Conservation (phyloP, 2,329 filamentous ascomycete genomes). For the Aureobasidium musti region DNA sequence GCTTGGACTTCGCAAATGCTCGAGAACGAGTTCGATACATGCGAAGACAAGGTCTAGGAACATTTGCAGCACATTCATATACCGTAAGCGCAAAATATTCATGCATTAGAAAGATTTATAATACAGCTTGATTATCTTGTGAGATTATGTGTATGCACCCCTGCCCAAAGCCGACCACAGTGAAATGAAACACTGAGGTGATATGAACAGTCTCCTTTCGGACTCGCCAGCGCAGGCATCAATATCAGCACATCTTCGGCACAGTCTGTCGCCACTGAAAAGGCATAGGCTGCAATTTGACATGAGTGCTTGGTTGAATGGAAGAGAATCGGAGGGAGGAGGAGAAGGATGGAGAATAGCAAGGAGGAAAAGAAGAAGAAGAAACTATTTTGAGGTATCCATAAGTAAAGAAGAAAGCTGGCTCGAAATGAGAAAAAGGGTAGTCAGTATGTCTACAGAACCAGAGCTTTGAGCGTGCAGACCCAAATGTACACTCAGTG, state of each 20-base stretch:
- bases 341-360: neutral
- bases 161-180: slow-evolving; percentile 32
- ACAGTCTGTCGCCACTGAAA: slow-evolving; percentile 79
- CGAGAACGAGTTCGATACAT: neutral
- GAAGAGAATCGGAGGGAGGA: neutral
- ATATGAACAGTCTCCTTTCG: slow-evolving; percentile 34
- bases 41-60: neutral
- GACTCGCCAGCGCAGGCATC: slow-evolving; percentile 35
- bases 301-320: slow-evolving; percentile 75
- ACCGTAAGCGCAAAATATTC: neutral
- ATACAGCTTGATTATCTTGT: neutral
- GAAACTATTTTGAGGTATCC: slow-evolving; percentile 19
- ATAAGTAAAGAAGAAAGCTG: slow-evolving; percentile 29
- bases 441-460: slow-evolving; percentile 25
- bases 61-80: neutral
- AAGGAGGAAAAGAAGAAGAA: slow-evolving; percentile 2
- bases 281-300: slow-evolving; percentile 97
- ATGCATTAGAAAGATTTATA: neutral
- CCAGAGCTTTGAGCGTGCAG: neutral
- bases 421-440: slow-evolving; percentile 7
- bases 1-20: neutral
- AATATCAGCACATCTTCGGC: slow-evolving; percentile 97
- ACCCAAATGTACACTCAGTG: slow-evolving; percentile 10
- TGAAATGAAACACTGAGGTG: slow-evolving; percentile 5
- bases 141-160: slow-evolving; percentile 34